Percentiles rank a stretch among this genome's conserved stretches.
phyloP scores from a whole-genome alignment of 768 basidiomycete species.

The Lentinula boryana region DNA sequence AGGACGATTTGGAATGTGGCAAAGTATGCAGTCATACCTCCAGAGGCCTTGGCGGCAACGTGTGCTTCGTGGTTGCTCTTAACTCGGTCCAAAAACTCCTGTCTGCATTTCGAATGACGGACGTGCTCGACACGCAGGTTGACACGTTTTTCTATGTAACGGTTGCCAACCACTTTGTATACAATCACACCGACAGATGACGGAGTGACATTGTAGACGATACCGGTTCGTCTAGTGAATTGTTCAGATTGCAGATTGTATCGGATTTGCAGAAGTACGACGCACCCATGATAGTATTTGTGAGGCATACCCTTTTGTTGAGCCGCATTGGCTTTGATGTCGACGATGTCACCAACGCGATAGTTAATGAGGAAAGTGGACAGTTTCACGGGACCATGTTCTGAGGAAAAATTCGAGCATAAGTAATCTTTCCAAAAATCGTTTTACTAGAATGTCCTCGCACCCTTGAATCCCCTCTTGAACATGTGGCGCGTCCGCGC shows the following conservation, averaged over 20 bases:
- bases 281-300: slow-evolving; percentile 96
- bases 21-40: slow-evolving; percentile 49
- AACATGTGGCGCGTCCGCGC: slow-evolving; percentile 99
- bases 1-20: not conserved
- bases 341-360: slow-evolving; percentile 96
- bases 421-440: not conserved
- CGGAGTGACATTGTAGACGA: slow-evolving; percentile 97
- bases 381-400: slow-evolving; percentile 84
- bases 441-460: slow-evolving; percentile 15
- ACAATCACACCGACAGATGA: slow-evolving; percentile 94
- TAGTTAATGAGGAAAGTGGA: slow-evolving; percentile 93
- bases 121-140: slow-evolving; percentile 97
- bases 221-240: slow-evolving; percentile 79
- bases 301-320: slow-evolving; percentile 99
- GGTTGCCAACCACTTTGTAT: slow-evolving; percentile 97
- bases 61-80: slow-evolving; percentile 85
- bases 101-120: slow-evolving; percentile 93
- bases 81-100: slow-evolving; percentile 96
- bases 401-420: slow-evolving; percentile 28
- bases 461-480: slow-evolving; percentile 98
- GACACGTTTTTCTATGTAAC: slow-evolving; percentile 99
- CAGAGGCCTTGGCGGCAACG: slow-evolving; percentile 83
- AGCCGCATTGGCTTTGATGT: slow-evolving; percentile 98
- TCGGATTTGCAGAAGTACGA: slow-evolving; percentile 13
- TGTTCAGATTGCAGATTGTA: slow-evolving; percentile 5